These are phyloP conservation scores for Salix purpurea DNA, from an alignment of 345 rosid genomes.

Conservation along the genomic window DNA sequence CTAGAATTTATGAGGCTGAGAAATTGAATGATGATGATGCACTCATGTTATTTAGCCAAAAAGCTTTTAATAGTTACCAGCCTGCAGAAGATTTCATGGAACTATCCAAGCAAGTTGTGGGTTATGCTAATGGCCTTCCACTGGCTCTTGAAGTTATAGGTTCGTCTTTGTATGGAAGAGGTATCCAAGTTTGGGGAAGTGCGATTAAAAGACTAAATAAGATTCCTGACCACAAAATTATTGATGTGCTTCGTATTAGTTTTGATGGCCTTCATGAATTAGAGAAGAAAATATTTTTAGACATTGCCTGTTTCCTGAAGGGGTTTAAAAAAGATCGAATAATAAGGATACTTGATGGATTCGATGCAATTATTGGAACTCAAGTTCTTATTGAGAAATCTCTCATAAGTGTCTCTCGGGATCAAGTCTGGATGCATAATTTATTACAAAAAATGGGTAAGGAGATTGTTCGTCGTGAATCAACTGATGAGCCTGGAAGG, in stretches of 20 bases:
- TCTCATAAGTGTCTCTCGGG: background rate
- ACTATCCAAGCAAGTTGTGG: background rate
- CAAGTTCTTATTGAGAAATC: background rate
- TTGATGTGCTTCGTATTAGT: conserved; percentile 5
- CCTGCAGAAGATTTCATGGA: background rate
- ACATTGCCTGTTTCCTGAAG: conserved; percentile 3
- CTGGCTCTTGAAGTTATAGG: conserved; percentile 17
- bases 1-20: background rate
- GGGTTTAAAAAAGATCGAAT: conserved; percentile 5
- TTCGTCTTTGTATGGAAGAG: background rate
- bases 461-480: conserved; percentile 5
- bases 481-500: background rate
- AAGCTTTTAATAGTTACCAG: background rate
- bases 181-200: background rate
- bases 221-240: background rate
- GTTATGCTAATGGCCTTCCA: conserved; percentile 12
- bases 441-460: background rate
- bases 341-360: background rate
- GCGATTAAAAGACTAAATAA: background rate
- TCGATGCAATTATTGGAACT: background rate
- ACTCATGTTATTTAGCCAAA: background rate
- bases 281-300: conserved; percentile 6
- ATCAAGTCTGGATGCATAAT: background rate
- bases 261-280: background rate
- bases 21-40: background rate